Evolutionary conservation across 2,329 filamentous ascomycete genomes (phyloP).

Genomic region (Periconia sp.): DNA sequence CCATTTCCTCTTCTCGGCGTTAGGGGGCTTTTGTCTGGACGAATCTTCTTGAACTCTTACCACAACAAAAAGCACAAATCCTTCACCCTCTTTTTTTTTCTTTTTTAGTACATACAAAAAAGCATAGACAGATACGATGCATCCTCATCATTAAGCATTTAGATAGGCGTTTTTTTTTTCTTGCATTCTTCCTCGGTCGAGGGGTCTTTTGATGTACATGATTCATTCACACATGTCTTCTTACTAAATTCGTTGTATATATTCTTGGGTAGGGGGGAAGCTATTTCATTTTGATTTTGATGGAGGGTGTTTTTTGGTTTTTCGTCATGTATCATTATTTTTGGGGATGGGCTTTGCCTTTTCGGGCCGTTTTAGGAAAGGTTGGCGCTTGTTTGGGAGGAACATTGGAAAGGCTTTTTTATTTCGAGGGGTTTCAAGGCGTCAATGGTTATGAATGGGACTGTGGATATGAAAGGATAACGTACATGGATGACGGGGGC

Average conservation of each 20-base stretch:
- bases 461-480: no score
- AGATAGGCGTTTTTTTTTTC: conserved; percentile 17
- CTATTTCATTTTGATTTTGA: conserved; percentile 38
- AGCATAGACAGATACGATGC: conserved; percentile 6
- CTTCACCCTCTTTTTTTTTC: neutral
- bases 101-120: conserved; percentile 4
- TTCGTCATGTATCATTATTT: no score
- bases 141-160: conserved; percentile 17
- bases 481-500: no score
- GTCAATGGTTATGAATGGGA: no score
- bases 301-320: conserved; percentile 4
- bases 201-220: conserved; percentile 1
- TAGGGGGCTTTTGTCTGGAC: neutral
- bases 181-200: neutral
- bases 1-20: neutral
- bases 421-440: no score
- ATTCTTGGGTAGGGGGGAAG: conserved; percentile 24
- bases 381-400: conserved; percentile 4
- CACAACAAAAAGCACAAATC: conserved; percentile 1
- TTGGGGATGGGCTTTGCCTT: conserved; percentile 6
- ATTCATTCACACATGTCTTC: conserved; percentile 16
- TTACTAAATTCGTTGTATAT: conserved; percentile 18
- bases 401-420: no score
- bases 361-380: conserved; percentile 11
- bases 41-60: neutral